Conservation (phyloP, 176 grass and related monocot genomes). For the Tuctoria greenei region DNA sequence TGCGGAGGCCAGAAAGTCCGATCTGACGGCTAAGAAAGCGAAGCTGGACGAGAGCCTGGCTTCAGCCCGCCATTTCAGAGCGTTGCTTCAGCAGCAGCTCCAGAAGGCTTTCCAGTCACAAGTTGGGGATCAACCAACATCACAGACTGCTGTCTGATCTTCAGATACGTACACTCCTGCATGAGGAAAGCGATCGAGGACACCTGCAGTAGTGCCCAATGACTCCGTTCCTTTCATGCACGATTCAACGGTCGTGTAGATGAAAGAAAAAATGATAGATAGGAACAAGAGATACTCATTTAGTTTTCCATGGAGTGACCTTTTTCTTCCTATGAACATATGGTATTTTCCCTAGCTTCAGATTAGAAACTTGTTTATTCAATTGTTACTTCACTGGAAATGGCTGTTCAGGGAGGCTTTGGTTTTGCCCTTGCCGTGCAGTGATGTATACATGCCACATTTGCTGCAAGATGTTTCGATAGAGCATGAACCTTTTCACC, state of each 20-base stretch:
- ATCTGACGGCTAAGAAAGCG: slow-evolving; percentile 63
- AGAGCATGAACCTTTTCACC: neutral
- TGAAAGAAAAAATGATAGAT: neutral
- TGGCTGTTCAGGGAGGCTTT: neutral
- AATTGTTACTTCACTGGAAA: neutral
- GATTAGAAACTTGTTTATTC: neutral
- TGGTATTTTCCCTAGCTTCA: neutral
- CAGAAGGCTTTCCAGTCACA: slow-evolving; percentile 58
- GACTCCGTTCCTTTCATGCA: neutral
- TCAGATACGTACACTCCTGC: neutral
- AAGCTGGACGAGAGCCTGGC: slow-evolving; percentile 61
- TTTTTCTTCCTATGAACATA: neutral
- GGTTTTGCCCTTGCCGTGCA: neutral
- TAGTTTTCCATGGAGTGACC: neutral
- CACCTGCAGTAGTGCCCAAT: neutral
- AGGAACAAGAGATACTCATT: neutral
- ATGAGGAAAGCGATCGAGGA: neutral
- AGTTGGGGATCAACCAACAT: slow-evolving; percentile 32
- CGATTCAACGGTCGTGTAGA: neutral
- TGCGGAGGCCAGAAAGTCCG: slow-evolving; percentile 63
- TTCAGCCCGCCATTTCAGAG: slow-evolving; percentile 51
- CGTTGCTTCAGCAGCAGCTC: slow-evolving; percentile 70
- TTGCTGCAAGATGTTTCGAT: slow-evolving; percentile 15
- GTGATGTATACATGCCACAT: neutral
- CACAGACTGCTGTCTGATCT: slow-evolving; percentile 24